A percentile compares a stretch with the other conserved stretches of the same genome.
Evolutionary conservation across 2,329 filamentous ascomycete genomes (phyloP).

Genomic region (Fusarium marasasianum): DNA sequence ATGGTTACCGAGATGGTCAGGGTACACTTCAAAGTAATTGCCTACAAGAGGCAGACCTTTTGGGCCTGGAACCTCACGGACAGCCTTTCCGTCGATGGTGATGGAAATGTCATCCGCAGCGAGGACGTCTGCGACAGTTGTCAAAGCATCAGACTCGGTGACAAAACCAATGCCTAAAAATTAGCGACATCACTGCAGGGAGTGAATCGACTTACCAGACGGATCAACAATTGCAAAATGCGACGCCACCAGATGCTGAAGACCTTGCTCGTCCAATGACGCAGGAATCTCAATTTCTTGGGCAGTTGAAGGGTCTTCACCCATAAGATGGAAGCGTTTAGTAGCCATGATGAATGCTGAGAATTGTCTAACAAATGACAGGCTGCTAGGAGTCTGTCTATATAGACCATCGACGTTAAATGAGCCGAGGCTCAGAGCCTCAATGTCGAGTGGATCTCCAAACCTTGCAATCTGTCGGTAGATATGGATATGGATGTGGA

Average conservation of each 20-base stretch:
- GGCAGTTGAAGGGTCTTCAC: constrained; percentile 50
- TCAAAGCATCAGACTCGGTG: constrained; percentile 44
- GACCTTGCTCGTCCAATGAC: constrained; percentile 48
- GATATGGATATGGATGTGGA: constrained; percentile 5
- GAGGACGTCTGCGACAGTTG: constrained; percentile 49
- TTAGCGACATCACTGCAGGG: background rate
- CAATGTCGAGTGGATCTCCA: background rate
- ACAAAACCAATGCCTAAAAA: constrained; percentile 51
- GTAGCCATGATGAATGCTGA: constrained; percentile 45
- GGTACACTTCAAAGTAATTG: constrained; percentile 64
- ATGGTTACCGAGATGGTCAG: constrained; percentile 67
- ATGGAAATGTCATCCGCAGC: constrained; percentile 50
- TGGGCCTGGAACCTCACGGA: constrained; percentile 62
- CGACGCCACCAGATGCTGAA: constrained; percentile 53
- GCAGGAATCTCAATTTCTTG: constrained; percentile 50
- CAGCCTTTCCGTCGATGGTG: constrained; percentile 58
- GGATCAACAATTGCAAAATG: constrained; percentile 56
- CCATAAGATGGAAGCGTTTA: constrained; percentile 54
- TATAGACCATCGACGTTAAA: constrained; percentile 12
- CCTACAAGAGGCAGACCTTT: constrained; percentile 59
- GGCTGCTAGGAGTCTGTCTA: constrained; percentile 8
- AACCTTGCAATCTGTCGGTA: constrained; percentile 17
- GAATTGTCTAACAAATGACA: background rate
- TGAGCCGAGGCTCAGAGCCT: constrained; percentile 16
- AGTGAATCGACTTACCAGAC: constrained; percentile 43